Base-by-base conservation (phyloP, 164 flowering plant genomes). In the Berberis vulgaris region DNA sequence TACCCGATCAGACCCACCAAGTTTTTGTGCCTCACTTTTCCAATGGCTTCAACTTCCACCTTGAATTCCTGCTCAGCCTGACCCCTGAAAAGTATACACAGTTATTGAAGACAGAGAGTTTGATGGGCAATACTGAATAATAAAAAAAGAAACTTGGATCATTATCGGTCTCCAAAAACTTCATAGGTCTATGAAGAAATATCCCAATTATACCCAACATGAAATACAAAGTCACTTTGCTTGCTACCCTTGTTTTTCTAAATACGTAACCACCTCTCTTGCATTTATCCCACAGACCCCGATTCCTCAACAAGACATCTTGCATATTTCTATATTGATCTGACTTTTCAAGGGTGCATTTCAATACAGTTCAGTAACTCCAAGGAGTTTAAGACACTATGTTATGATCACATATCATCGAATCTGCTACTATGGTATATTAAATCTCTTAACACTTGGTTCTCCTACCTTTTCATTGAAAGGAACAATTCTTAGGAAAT, bases 21-120 rank as follows among this genome's bases (percentile, higher is more conserved):
- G 46, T 66, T 66, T 43, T 47, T 66, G 13, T 66, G 69, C 38
- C 69, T 58, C 43, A 59, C 55, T 49, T 44, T 43, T 13, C 69
- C 69, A 47, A 66, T 47, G 52, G 69, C 69, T 59, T 66, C 69
- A 11, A 66, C 68, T 59, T 66, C 63, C 38, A 52, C 63, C 53
- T 57, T 43, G 44, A 66, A 66, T 39, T 66, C 68, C 42, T 58
- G 49, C 39, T 59, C 68, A 2, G 63, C 68, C 45, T 58, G 62
- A 50, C 57, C 63, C 50, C 68, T 66, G 26, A 49, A 50, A 56
- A 47, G 47, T 57, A 11, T 45, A 65, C 40, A 26, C 4, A 2
- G 40, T 13, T 8, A 5, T 4, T 9, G 49, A 3, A 43, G 13
- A 59, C 42, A n/a, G 1, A 42, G 11, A 42, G 12, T 10, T 54